These are phyloP conservation scores for Chlamydomonas incerta DNA, from an alignment of 139 green algal genomes.

Conservation along the genomic window DNA sequence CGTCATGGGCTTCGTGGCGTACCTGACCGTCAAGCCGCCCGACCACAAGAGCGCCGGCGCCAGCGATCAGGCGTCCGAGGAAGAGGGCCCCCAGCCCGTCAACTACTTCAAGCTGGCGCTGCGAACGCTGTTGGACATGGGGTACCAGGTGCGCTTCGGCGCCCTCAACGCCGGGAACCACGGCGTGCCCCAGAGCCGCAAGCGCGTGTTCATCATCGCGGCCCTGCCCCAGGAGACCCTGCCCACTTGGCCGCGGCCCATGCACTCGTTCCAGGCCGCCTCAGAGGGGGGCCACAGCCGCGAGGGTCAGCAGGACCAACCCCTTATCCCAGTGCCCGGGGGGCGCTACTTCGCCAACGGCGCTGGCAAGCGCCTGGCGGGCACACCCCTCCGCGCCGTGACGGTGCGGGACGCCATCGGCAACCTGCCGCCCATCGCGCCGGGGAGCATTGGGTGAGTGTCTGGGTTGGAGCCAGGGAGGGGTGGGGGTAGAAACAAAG, in stretches of 20 bases:
- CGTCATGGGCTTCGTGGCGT: too few species aligned
- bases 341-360: background rate
- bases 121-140: conserved; percentile 94
- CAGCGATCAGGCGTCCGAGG: too few species aligned
- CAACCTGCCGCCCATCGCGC: conserved; percentile 91
- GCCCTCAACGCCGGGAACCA: conserved; percentile 97
- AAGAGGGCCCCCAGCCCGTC: too few species aligned
- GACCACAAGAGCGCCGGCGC: too few species aligned
- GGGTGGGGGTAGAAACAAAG: too few species aligned
- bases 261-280: conserved; percentile 82
- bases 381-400: conserved; percentile 88
- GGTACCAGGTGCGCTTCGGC: conserved; percentile 98
- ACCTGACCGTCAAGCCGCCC: too few species aligned
- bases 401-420: conserved; percentile 94
- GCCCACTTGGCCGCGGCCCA: conserved; percentile 88
- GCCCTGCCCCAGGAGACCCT: conserved; percentile 84
- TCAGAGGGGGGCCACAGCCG: too few species aligned
- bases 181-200: conserved; percentile 94
- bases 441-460: conserved; percentile 74
- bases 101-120: conserved; percentile 88
- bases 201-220: conserved; percentile 96
- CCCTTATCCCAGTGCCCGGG: conserved; percentile 16
- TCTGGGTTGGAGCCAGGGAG: too few species aligned
- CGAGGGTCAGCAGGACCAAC: conserved; percentile 69
- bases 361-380: conserved; percentile 8